These are phyloP conservation scores for Cucumis variabilis DNA, from an alignment of 331 rosid species.

Conservation along the genomic window DNA sequence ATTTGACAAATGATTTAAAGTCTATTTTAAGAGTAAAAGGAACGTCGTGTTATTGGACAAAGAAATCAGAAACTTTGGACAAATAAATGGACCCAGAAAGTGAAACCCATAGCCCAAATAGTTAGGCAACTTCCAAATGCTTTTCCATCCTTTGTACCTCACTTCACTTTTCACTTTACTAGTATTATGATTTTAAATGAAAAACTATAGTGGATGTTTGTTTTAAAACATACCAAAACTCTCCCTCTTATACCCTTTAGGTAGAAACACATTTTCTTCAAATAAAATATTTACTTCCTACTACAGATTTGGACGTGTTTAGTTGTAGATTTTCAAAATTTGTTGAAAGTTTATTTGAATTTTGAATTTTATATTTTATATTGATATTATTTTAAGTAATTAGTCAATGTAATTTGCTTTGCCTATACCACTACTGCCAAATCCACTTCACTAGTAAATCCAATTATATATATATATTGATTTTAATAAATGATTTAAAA, in stretches of 20 bases:
- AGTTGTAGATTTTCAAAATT: too few relatives aligned
- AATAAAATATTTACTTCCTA: too few relatives aligned
- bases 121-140: background rate
- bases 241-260: too few relatives aligned
- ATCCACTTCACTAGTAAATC: background rate
- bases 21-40: background rate
- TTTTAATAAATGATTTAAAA: background rate
- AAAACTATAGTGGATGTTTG: too few relatives aligned
- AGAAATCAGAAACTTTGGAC: background rate
- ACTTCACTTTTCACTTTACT: too few relatives aligned
- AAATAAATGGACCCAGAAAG: background rate
- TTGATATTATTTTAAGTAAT: background rate
- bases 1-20: too few relatives aligned
- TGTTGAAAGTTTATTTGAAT: too few relatives aligned
- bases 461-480: background rate
- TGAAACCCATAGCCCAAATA: background rate
- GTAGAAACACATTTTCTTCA: too few relatives aligned
- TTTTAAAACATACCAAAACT: too few relatives aligned
- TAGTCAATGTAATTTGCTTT: background rate
- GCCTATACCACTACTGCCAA: constrained; percentile 31
- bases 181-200: too few relatives aligned
- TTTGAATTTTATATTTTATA: too few relatives aligned
- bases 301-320: too few relatives aligned
- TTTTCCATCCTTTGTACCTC: background rate
- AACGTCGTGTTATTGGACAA: background rate